phyloP scores from a whole-genome alignment of 495 filamentous ascomycete genomes.

The Annulohypoxylon moriforme region DNA sequence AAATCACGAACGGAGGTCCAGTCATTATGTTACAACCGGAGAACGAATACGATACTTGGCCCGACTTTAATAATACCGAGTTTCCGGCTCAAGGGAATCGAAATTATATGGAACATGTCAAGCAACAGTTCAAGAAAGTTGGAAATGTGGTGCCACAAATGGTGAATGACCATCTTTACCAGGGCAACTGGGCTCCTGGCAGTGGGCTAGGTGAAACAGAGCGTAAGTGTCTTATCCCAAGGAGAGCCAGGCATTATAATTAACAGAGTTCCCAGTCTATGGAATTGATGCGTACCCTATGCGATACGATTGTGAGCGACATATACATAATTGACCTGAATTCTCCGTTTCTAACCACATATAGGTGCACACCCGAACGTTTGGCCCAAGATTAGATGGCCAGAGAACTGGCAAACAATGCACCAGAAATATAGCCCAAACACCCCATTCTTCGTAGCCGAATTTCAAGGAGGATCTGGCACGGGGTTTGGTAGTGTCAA shows the following conservation, averaged over 20 bases:
- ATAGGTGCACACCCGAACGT: constrained; percentile 53
- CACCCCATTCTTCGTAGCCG: constrained; percentile 74
- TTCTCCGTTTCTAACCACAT: background rate
- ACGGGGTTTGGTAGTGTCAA: constrained; percentile 25
- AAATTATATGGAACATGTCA: constrained; percentile 75
- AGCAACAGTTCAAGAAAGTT: constrained; percentile 72
- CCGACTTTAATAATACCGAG: constrained; percentile 47
- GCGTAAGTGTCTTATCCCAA: background rate
- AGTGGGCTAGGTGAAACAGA: constrained; percentile 71
- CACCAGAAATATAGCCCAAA: constrained; percentile 69
- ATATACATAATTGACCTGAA: background rate
- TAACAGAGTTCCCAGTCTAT: constrained; percentile 65
- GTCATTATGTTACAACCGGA: constrained; percentile 82
- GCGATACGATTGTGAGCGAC: constrained; percentile 64
- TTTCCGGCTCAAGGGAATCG: constrained; percentile 60
- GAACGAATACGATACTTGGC: constrained; percentile 69
- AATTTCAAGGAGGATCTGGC: constrained; percentile 75
- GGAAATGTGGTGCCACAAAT: constrained; percentile 80
- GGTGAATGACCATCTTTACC: constrained; percentile 73
- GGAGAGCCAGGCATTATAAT: background rate
- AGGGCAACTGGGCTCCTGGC: constrained; percentile 72
- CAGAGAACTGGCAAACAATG: constrained; percentile 55
- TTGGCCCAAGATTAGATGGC: constrained; percentile 61
- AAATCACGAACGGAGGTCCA: constrained; percentile 81
- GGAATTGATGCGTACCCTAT: constrained; percentile 79